Percentiles rank a stretch among this genome's conserved stretches.
phyloP scores from a whole-genome alignment of 306 rosid species.

The Sechiopsis laciniata region DNA sequence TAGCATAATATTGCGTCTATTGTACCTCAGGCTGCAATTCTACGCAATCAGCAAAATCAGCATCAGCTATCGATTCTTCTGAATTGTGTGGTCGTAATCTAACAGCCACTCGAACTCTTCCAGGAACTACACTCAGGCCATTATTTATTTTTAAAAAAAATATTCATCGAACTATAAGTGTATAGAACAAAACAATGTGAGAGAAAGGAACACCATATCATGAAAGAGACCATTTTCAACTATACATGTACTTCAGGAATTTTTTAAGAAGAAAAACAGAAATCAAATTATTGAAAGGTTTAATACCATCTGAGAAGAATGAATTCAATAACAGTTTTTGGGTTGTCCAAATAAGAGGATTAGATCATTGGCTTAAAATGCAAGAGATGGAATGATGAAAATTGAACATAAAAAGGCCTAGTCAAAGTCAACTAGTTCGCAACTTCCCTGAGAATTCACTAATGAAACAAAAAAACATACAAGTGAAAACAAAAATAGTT shows the following conservation, averaged over 20 bases:
- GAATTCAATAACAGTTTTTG: background rate
- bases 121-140: constrained; percentile 54
- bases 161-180: constrained; percentile 13
- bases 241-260: background rate
- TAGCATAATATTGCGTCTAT: constrained; percentile 17
- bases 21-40: constrained; percentile 93
- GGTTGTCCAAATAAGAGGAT: background rate
- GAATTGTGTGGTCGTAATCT: constrained; percentile 76
- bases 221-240: background rate
- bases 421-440: background rate
- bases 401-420: background rate
- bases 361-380: background rate
- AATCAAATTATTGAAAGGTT: background rate
- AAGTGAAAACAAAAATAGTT: background rate
- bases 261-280: background rate
- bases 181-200: background rate
- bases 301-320: background rate
- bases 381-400: background rate
- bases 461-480: background rate
- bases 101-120: constrained; percentile 97
- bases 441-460: background rate
- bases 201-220: constrained; percentile 3
- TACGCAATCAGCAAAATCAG: constrained; percentile 96
- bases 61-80: constrained; percentile 69
- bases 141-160: constrained; percentile 11